Conservation (phyloP, 257 asterid genomes). For the Scutellaria galericulata region DNA sequence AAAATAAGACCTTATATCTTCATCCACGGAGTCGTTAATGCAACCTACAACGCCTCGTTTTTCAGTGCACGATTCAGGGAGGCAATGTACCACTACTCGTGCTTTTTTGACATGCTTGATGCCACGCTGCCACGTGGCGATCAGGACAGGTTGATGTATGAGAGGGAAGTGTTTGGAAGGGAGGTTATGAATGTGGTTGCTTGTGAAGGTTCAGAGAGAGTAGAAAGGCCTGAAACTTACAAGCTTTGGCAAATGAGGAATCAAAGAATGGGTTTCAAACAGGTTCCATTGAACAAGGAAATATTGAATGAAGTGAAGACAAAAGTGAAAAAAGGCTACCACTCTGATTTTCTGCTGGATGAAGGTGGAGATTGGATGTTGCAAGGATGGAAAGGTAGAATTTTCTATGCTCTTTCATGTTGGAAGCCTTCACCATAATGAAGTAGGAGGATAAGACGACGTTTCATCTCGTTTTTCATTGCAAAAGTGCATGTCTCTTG, state of each 20-base stretch:
- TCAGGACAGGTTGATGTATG: conserved; percentile 44
- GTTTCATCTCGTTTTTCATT: no score
- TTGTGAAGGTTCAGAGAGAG: conserved; percentile 56
- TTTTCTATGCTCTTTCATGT: conserved; percentile 57
- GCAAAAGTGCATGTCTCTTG: no score
- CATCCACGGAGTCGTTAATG: conserved; percentile 55
- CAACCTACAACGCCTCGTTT: conserved; percentile 47
- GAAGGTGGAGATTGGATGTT: conserved; percentile 61
- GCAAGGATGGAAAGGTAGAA: conserved; percentile 72
- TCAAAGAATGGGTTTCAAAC: conserved; percentile 53
- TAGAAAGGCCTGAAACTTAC: conserved; percentile 60
- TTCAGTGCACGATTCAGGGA: conserved; percentile 54
- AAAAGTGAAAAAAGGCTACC: conserved; percentile 45
- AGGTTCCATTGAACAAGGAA: conserved; percentile 41
- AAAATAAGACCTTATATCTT: conserved; percentile 47
- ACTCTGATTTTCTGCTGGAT: conserved; percentile 50
- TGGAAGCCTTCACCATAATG: conserved; percentile 37
- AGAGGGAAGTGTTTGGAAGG: conserved; percentile 55
- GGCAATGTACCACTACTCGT: conserved; percentile 54
- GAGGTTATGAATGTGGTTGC: conserved; percentile 68
- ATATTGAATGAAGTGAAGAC: conserved; percentile 51
- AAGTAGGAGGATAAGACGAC: no score
- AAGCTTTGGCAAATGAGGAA: conserved; percentile 59
- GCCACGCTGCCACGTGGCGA: conserved; percentile 53
- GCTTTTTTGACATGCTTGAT: conserved; percentile 62